Conservation (phyloP, 257 asterid genomes). For the Thymus mandschuricus region DNA sequence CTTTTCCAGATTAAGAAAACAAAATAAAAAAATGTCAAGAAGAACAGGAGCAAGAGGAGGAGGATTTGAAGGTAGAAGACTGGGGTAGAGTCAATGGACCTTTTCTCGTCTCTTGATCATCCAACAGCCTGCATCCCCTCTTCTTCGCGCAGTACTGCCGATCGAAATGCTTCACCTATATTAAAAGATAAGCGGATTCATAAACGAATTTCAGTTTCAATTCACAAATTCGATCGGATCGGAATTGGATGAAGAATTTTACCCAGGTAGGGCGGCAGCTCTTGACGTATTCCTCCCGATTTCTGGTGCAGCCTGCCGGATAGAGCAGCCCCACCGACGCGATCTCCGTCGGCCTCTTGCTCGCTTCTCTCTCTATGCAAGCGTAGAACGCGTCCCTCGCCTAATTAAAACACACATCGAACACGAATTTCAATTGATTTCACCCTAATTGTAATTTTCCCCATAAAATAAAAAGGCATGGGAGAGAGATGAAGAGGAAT, state of each 20-base stretch:
- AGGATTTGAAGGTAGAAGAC: constrained; percentile 54
- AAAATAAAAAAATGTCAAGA: neutral
- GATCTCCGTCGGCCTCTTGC: constrained; percentile 76
- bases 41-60: neutral
- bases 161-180: constrained; percentile 94
- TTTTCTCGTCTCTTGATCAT: constrained; percentile 80
- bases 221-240: no score
- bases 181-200: no score
- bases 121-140: constrained; percentile 83
- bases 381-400: constrained; percentile 91
- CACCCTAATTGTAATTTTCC: neutral
- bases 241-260: neutral
- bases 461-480: neutral
- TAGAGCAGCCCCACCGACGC: constrained; percentile 85
- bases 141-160: constrained; percentile 86
- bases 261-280: constrained; percentile 93
- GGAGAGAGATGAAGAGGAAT: neutral
- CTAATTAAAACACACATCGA: constrained; percentile 34
- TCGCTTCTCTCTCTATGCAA: constrained; percentile 70
- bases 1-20: no score
- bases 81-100: constrained; percentile 93
- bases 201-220: no score
- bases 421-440: neutral
- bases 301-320: constrained; percentile 78
- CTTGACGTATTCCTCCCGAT: constrained; percentile 65